phyloP scores from a whole-genome alignment of 352 stramenopile genomes.

The Phytophthora uliginosa region DNA sequence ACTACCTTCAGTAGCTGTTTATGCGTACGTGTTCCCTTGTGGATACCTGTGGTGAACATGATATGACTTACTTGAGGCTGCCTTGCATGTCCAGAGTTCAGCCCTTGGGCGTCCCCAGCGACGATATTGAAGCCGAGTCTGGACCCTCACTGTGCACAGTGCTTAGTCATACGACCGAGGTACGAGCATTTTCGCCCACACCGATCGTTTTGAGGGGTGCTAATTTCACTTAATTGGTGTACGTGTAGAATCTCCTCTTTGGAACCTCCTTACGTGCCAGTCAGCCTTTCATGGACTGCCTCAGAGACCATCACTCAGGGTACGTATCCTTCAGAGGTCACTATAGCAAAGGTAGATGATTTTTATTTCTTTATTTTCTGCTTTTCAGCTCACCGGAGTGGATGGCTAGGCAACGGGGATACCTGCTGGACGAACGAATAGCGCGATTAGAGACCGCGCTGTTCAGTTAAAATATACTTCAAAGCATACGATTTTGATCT shows the following conservation, averaged over 20 bases:
- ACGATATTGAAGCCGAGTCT: slow-evolving; percentile 63
- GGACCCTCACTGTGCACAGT: slow-evolving; percentile 67
- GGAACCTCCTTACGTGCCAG: slow-evolving; percentile 59
- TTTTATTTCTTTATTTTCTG: background rate
- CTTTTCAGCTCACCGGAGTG: slow-evolving; percentile 52
- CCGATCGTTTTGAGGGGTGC: background rate
- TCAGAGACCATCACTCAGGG: slow-evolving; percentile 58
- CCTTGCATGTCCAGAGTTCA: slow-evolving; percentile 41
- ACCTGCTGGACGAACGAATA: slow-evolving; percentile 55
- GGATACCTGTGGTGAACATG: background rate
- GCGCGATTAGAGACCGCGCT: slow-evolving; percentile 51
- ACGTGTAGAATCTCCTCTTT: slow-evolving; percentile 52
- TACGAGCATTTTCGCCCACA: slow-evolving; percentile 1
- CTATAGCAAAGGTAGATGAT: no score
- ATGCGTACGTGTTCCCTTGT: slow-evolving; percentile 49
- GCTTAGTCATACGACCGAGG: slow-evolving; percentile 73
- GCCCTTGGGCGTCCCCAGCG: slow-evolving; percentile 55
- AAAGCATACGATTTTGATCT: background rate
- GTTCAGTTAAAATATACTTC: slow-evolving; percentile 30
- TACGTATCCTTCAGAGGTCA: slow-evolving; percentile 18
- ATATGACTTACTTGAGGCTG: background rate
- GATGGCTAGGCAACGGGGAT: slow-evolving; percentile 49
- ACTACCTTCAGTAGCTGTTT: slow-evolving; percentile 70
- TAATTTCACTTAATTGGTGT: background rate
- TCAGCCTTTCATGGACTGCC: slow-evolving; percentile 64